Base-by-base conservation (phyloP, 306 rosid species). In the Vachellia collinsii region DNA sequence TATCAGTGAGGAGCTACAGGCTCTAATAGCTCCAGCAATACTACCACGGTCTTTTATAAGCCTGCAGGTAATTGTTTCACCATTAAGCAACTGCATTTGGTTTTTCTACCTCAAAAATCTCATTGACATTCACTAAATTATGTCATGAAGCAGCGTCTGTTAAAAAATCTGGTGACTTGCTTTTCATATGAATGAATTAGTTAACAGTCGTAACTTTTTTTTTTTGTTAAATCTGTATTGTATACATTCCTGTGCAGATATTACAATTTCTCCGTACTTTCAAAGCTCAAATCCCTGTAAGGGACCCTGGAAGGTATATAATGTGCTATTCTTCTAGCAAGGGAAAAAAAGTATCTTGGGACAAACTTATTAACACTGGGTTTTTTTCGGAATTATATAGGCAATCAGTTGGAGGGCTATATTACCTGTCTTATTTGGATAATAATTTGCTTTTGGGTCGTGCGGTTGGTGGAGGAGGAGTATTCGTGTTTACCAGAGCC, bases 381-480 rank as follows among this genome's bases (percentile, higher is more conserved):
- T 36, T 2, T 36, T 39, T 74, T 23, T 53, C 66, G 72, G 59
- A 72, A 51, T 50, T 81, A 84, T 81, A 84, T 77, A 90, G 97
- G 87, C 75, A 85, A 84, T 88, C 90, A 3, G 91, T 93, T 0
- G 99, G 97, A 83, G 99, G 97, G 44, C 91, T 93, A n/a, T 94
- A 92, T 73, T 94, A 93, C 82, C 95, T 93, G 48, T 90, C 97
- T 59, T 94, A 91, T 81, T 81, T 95, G 90, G 99, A 95, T 67
- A 83, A 85, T 46, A 91, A 91, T 77, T 81, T 95, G 97, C 98
- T 93, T 79, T 77, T 95, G 95, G 99, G 99, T 14, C 98, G 98
- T 53, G 92, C 99, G 7, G 97, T 93, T 80, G 99, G 93, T 25
- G 96, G 98, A 3, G 99, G 97, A 46, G 99, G 99, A 39, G 92